Conservation (phyloP, 78 protist species). For the Salpingoeca rosetta region DNA sequence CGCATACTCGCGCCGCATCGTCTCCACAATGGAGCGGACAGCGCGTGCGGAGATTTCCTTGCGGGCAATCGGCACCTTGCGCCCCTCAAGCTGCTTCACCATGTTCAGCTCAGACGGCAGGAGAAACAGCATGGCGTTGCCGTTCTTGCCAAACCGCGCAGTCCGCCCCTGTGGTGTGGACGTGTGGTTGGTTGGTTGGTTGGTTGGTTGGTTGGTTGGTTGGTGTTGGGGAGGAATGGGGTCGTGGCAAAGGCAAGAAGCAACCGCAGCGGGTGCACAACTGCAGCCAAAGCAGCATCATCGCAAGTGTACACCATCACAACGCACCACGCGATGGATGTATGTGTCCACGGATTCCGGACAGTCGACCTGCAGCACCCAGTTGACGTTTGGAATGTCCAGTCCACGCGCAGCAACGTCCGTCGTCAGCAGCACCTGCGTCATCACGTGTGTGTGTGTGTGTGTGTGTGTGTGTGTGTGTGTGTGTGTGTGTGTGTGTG, state of each 20-base stretch:
- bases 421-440: constrained; percentile 78
- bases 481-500: too few relatives aligned
- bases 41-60: background rate
- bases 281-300: too few relatives aligned
- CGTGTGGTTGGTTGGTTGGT: too few relatives aligned
- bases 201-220: too few relatives aligned
- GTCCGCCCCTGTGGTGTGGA: constrained; percentile 75
- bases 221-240: too few relatives aligned
- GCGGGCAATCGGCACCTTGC: background rate
- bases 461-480: too few relatives aligned
- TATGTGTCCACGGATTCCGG: constrained; percentile 89
- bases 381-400: constrained; percentile 91
- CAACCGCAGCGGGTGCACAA: background rate
- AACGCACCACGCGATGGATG: constrained; percentile 85
- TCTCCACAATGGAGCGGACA: background rate
- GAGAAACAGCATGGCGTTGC: constrained; percentile 33
- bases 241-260: background rate
- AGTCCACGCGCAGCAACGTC: constrained; percentile 98
- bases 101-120: constrained; percentile 34
- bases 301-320: too few relatives aligned
- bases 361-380: constrained; percentile 93
- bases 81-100: background rate
- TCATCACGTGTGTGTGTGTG: too few relatives aligned
- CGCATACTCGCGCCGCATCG: too few relatives aligned
- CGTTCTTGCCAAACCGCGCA: constrained; percentile 62